Percentiles rank a stretch among this genome's conserved stretches.
These are phyloP conservation scores for Fusarium nurragi DNA, from an alignment of 2,329 filamentous ascomycete species.

Conservation along the genomic window DNA sequence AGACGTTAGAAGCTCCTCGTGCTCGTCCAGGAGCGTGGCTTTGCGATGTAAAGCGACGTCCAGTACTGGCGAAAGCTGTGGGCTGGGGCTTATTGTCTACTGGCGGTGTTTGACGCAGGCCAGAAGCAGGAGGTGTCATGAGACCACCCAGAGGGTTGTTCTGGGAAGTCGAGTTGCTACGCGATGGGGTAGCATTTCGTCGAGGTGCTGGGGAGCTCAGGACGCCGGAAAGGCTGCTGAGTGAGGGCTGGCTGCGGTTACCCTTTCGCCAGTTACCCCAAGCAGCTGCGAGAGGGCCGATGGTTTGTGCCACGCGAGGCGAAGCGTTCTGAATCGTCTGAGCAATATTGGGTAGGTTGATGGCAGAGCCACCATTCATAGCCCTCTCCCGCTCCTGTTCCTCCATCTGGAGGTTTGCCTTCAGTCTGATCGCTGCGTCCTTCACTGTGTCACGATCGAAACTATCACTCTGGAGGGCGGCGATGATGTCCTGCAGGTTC, in stretches of 20 bases:
- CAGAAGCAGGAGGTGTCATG: slow-evolving; percentile 87
- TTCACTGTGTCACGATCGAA: slow-evolving; percentile 84
- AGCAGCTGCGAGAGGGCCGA: slow-evolving; percentile 84
- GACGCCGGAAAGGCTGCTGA: slow-evolving; percentile 59
- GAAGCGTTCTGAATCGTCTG: slow-evolving; percentile 81
- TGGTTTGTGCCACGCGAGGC: slow-evolving; percentile 83
- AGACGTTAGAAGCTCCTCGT: slow-evolving; percentile 47
- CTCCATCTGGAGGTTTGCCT: slow-evolving; percentile 97
- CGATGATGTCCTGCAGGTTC: slow-evolving; percentile 92
- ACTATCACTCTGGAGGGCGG: slow-evolving; percentile 75
- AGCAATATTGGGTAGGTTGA: slow-evolving; percentile 78
- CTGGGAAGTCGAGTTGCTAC: slow-evolving; percentile 61
- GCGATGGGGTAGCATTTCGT: slow-evolving; percentile 67
- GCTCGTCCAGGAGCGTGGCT: slow-evolving; percentile 40
- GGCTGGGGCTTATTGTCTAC: slow-evolving; percentile 58
- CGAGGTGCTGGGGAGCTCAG: slow-evolving; percentile 55
- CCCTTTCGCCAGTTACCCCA: slow-evolving; percentile 93
- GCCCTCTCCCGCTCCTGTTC: slow-evolving; percentile 92
- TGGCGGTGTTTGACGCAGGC: slow-evolving; percentile 69
- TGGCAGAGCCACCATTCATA: slow-evolving; percentile 73
- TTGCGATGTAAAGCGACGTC: slow-evolving; percentile 65
- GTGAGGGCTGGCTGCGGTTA: slow-evolving; percentile 63
- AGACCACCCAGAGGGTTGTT: slow-evolving; percentile 77
- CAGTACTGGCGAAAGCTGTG: slow-evolving; percentile 69
- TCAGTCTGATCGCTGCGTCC: slow-evolving; percentile 91